Percentiles rank a stretch among this genome's conserved stretches.
phyloP scores from a whole-genome alignment of 2,329 filamentous ascomycete genomes.

The Fusarium sulawesiense region DNA sequence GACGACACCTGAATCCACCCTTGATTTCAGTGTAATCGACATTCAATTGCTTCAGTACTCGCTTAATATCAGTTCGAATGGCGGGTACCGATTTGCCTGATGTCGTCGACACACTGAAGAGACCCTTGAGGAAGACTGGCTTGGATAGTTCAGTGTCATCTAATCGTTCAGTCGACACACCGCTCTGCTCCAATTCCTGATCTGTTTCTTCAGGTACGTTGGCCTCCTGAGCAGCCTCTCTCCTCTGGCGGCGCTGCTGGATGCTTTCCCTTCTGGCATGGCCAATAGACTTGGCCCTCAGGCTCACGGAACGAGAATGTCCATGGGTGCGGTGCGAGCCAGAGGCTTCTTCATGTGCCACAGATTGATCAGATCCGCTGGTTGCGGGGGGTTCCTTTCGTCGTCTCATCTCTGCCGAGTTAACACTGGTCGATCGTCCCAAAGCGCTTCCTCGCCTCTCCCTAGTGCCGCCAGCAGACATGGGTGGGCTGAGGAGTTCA shows the following conservation, averaged over 20 bases:
- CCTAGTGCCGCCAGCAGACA: conserved; percentile 66
- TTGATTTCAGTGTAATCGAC: conserved; percentile 95
- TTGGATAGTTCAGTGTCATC: conserved; percentile 84
- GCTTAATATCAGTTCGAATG: conserved; percentile 89
- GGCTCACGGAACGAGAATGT: conserved; percentile 70
- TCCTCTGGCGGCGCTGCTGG: conserved; percentile 80
- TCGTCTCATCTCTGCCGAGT: conserved; percentile 83
- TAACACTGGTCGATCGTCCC: conserved; percentile 90
- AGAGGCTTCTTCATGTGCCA: conserved; percentile 63
- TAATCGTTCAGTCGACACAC: conserved; percentile 69
- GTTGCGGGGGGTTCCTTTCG: conserved; percentile 78
- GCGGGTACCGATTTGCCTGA: conserved; percentile 88
- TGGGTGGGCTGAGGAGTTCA: conserved; percentile 80
- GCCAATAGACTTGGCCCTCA: conserved; percentile 86
- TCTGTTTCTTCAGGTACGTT: conserved; percentile 94
- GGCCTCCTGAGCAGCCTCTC: conserved; percentile 77
- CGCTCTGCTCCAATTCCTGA: conserved; percentile 75
- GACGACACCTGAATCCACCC: conserved; percentile 90
- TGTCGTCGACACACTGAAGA: conserved; percentile 97
- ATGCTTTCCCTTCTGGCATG: conserved; percentile 93
- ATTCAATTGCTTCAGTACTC: conserved; percentile 86
- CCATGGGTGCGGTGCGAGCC: conserved; percentile 64
- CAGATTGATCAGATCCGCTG: conserved; percentile 83
- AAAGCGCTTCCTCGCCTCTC: conserved; percentile 73
- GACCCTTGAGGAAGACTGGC: conserved; percentile 93